phyloP scores from a whole-genome alignment of 2,329 filamentous ascomycete genomes.

The Clonostachys rosea region DNA sequence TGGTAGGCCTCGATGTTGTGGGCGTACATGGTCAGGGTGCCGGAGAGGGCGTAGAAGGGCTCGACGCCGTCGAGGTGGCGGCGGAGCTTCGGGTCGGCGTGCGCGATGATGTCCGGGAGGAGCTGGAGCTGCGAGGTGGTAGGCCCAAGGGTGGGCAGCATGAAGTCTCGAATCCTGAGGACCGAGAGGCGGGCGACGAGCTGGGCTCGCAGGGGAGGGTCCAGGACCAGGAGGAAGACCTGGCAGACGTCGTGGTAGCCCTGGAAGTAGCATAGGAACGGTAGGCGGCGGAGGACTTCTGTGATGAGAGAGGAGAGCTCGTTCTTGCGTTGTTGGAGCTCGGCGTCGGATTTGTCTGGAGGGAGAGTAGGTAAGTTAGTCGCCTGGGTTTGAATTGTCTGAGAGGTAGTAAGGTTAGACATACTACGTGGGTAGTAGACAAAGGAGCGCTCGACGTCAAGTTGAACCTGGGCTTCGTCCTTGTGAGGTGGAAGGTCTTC shows the following conservation, averaged over 20 bases:
- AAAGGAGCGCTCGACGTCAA: conserved; percentile 95
- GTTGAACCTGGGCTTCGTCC: conserved; percentile 85
- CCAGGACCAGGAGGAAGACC: conserved; percentile 84
- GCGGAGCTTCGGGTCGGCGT: conserved; percentile 67
- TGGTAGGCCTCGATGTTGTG: conserved; percentile 90
- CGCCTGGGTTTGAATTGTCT: neutral
- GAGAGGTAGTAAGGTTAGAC: conserved; percentile 9
- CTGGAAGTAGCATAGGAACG: conserved; percentile 92
- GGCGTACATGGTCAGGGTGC: conserved; percentile 91
- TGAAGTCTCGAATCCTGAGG: conserved; percentile 92
- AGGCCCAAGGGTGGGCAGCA: conserved; percentile 82
- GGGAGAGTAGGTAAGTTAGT: neutral
- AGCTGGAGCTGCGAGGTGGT: conserved; percentile 82
- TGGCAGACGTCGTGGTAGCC: conserved; percentile 98
- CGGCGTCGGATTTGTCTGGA: conserved; percentile 63
- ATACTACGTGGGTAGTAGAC: conserved; percentile 87
- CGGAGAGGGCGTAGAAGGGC: conserved; percentile 91
- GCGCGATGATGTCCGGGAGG: conserved; percentile 74
- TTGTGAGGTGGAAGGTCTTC: conserved; percentile 65
- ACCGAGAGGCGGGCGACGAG: conserved; percentile 79
- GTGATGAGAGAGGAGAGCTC: conserved; percentile 79
- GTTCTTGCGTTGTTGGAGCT: conserved; percentile 66
- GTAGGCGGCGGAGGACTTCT: conserved; percentile 73
- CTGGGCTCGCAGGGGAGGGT: conserved; percentile 50
- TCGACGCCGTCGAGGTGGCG: conserved; percentile 72